Evolutionary conservation across 768 basidiomycete genomes (phyloP).

Genomic region (Heimioporus sp.): DNA sequence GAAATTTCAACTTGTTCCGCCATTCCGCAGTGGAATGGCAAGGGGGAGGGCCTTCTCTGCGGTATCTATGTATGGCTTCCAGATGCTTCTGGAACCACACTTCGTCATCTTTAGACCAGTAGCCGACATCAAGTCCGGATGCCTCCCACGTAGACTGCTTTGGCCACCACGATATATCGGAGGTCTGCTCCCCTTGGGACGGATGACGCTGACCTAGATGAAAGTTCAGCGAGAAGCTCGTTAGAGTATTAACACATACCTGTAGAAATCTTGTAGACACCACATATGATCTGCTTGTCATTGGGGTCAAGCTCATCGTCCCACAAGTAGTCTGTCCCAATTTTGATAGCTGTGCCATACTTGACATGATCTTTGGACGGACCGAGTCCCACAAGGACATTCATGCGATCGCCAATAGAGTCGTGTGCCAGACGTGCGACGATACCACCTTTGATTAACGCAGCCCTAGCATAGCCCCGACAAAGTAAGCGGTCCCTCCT

Average conservation of each 20-base stretch:
- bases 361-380: background rate
- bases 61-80: too few relatives aligned
- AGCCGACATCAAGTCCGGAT: too few relatives aligned
- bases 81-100: too few relatives aligned
- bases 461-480: background rate
- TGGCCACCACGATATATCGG: too few relatives aligned
- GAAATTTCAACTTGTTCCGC: too few relatives aligned
- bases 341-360: background rate
- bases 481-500: background rate
- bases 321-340: background rate
- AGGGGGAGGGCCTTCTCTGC: too few relatives aligned
- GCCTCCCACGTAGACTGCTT: too few relatives aligned
- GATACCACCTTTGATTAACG: slow-evolving; percentile 4
- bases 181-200: too few relatives aligned
- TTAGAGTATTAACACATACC: background rate
- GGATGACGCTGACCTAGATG: too few relatives aligned
- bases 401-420: background rate
- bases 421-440: background rate
- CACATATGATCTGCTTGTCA: slow-evolving; percentile 1
- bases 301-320: slow-evolving; percentile 1
- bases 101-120: too few relatives aligned
- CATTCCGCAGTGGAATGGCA: too few relatives aligned
- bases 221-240: background rate
- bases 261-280: slow-evolving; percentile 1
- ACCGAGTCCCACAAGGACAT: background rate